Base-by-base conservation (phyloP, 257 asterid genomes). In the Solanum infundibuliforme region DNA sequence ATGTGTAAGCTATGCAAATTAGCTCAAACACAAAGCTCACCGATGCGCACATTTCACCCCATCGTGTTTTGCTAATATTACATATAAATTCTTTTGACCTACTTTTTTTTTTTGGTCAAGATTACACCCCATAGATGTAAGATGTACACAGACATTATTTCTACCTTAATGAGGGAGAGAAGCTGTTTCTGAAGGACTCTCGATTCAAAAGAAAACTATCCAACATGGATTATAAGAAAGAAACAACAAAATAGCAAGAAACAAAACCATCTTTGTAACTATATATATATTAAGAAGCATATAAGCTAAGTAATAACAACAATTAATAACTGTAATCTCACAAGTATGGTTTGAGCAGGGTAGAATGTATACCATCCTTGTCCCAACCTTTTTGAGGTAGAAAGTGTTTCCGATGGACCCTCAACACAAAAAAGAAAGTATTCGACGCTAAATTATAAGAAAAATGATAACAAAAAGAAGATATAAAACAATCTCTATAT, bases 31-130 rank as follows among this genome's bases (percentile, higher is more conserved):
- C 23, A 14, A 14, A 14, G 69, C 0, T 60, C 13, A 23, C 4
- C 16, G 0, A 16, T 1, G 12, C 6, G 1, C 2, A 48, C 65
- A 55, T 1, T 18, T 18, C 4, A 20, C 9, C n/a, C n/a, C 1
- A 55, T 55, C 9, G 0, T 20, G 3, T 43, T 52, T 52, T 14
- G 11, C 0, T 55, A 20, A 20, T 0, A 55, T 55, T 55, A 55
- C 65, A 7, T 20, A 55, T 20, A 55, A 55, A 20, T 55, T 7
- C 1, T 55, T 55, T 20, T 20, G 25, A 20, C n/a, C 2, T 55
- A 55, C n/a, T 20, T 55, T 7, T 18, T 1, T 55, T 55, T 48
- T 5, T 46, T 46, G 0, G 2, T 55, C 65, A 55, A 55, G 25
- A 55, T 55, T 55, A 20, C 11, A 18, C 25, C 11, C 65, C 8